Percentiles rank a stretch among this genome's conserved stretches.
These are phyloP conservation scores for Aspergillus aculeatus DNA, from an alignment of 2,329 filamentous ascomycete species.

Conservation along the genomic window DNA sequence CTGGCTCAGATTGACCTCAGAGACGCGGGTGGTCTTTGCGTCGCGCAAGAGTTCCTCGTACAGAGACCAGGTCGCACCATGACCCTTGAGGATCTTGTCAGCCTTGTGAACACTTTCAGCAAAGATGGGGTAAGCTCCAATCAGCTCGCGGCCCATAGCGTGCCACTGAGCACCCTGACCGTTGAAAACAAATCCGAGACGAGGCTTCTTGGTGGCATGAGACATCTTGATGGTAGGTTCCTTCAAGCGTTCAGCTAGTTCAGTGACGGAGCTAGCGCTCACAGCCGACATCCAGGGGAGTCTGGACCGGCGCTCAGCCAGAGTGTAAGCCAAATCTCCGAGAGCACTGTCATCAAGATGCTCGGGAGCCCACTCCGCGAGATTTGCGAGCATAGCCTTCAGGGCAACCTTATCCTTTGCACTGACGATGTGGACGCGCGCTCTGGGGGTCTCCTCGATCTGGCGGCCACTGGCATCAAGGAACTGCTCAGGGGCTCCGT, in stretches of 20 bases:
- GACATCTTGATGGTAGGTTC: slow-evolving; percentile 24
- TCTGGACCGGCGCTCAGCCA: slow-evolving; percentile 1
- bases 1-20: slow-evolving; percentile 28
- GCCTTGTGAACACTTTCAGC: background rate
- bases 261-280: background rate
- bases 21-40: background rate
- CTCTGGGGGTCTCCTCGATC: too few relatives aligned
- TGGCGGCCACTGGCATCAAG: too few relatives aligned
- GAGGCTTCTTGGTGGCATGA: slow-evolving; percentile 31
- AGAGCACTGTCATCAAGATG: background rate
- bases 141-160: slow-evolving; percentile 33
- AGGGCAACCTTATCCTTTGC: too few relatives aligned
- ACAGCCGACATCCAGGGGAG: background rate
- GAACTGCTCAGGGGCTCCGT: slow-evolving; percentile 1
- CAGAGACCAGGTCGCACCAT: slow-evolving; percentile 26
- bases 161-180: slow-evolving; percentile 39
- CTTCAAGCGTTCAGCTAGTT: background rate
- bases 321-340: slow-evolving; percentile 7
- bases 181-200: slow-evolving; percentile 10
- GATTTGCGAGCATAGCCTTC: too few relatives aligned
- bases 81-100: slow-evolving; percentile 16
- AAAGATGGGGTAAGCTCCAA: slow-evolving; percentile 16
- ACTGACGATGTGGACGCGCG: too few relatives aligned
- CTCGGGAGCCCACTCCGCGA: too few relatives aligned
- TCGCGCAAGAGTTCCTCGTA: background rate